phyloP scores from a whole-genome alignment of 306 rosid species.

The Rosa persica region DNA sequence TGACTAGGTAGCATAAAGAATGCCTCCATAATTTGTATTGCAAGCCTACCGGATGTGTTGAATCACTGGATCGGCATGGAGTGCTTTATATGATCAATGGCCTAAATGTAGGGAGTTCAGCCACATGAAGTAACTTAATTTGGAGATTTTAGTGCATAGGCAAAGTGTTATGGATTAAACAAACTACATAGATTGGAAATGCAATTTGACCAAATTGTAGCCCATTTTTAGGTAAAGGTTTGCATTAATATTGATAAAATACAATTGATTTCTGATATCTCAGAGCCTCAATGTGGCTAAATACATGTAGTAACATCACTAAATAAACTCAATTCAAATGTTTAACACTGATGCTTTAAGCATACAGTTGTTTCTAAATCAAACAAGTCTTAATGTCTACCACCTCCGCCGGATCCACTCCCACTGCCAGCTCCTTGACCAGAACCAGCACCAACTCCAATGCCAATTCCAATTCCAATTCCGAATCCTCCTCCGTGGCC shows the following conservation, averaged over 20 bases:
- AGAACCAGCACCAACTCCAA: slow-evolving; percentile 38
- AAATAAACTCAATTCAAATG: background rate
- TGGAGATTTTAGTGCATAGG: background rate
- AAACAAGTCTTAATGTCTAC: slow-evolving; percentile 26
- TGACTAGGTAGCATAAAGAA: background rate
- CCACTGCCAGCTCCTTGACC: slow-evolving; percentile 55
- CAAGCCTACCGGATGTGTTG: background rate
- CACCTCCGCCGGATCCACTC: slow-evolving; percentile 41
- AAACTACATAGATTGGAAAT: background rate
- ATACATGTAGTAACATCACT: background rate
- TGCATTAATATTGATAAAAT: background rate
- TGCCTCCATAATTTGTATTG: too few relatives aligned
- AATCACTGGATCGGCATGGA: too few relatives aligned
- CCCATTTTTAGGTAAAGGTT: too few relatives aligned
- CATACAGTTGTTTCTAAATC: background rate
- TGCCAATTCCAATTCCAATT: slow-evolving; percentile 37
- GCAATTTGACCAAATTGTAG: background rate
- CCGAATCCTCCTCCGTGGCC: slow-evolving; percentile 21
- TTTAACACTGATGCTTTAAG: background rate
- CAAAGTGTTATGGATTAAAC: background rate
- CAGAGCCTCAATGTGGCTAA: background rate
- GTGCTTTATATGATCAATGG: too few relatives aligned
- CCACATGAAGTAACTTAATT: background rate
- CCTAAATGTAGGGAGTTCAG: background rate
- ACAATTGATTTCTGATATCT: background rate